Base-by-base conservation (phyloP, 2,329 filamentous ascomycete genomes). In the Neofusicoccum cordaticola region DNA sequence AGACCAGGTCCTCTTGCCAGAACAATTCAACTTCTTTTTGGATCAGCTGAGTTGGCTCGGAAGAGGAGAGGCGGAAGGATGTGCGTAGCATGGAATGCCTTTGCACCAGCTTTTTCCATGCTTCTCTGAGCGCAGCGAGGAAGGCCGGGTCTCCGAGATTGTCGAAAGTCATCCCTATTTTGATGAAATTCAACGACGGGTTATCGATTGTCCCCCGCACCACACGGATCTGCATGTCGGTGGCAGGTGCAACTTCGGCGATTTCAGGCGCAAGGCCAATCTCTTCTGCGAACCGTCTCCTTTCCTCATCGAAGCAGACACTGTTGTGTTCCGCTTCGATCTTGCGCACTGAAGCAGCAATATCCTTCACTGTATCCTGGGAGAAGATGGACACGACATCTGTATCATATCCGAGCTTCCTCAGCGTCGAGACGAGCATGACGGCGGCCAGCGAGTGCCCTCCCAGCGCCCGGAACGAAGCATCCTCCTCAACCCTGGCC, bases 181-280 rank as follows among this genome's bases (percentile, higher is more conserved):
- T 44, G 37, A 63, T 35, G 22, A 53, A 63, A 31, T 63, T 63
- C n/a, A 63, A 3, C 4, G 48, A 37, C 31, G 61, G 61, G 8
- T 44, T 22, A 6, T 47, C 48, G 7, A 63, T 8, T 4, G 61
- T 63, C 11, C 61, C 61, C 9, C 42, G 41, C 6, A 63, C 27
- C 61, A 63, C 47, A 6, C 61, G 41, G 11, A 47, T n/a, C 41
- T 63, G 61, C 48, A 63, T 56, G 4, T 63, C 61, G 5, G 61
- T 56, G 3, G 42, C 35, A 3, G 61, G 61, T 2, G 50, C 61
- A 2, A 53, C 48, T 6, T 5, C 42, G 3, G n/a, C 56, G 12
- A 22, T 4, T 17, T 13, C 6, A 9, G 37, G 5, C 19, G 22
- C 8, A 9, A 2, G 12, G 19, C 42, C 37, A 2, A 37, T 27